phyloP scores from a whole-genome alignment of 2,329 filamentous ascomycete genomes.

The Blastomyces emzantsi region DNA sequence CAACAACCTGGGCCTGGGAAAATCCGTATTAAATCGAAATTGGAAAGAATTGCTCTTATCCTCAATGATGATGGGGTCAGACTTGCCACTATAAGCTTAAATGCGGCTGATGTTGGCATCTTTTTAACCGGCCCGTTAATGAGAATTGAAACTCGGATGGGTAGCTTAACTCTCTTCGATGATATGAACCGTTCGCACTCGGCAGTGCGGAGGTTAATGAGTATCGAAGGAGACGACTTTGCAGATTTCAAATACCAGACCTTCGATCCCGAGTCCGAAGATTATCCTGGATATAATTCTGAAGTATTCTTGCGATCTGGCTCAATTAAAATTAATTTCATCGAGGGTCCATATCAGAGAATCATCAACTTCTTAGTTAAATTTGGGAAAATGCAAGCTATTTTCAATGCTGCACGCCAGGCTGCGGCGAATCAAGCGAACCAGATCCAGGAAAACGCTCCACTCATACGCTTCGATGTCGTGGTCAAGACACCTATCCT shows the following conservation, averaged over 20 bases:
- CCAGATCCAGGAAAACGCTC: slow-evolving; percentile 82
- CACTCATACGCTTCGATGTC: slow-evolving; percentile 88
- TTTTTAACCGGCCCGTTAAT: slow-evolving; percentile 80
- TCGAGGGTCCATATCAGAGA: slow-evolving; percentile 95
- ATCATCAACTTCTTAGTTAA: slow-evolving; percentile 98
- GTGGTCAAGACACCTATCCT: slow-evolving; percentile 92
- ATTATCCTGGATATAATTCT: slow-evolving; percentile 90
- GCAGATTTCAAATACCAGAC: slow-evolving; percentile 98
- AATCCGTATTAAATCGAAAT: slow-evolving; percentile 83
- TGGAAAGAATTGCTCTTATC: slow-evolving; percentile 89
- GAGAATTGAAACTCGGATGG: slow-evolving; percentile 76
- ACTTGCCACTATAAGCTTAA: slow-evolving; percentile 83
- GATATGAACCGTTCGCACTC: slow-evolving; percentile 86
- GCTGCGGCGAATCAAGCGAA: slow-evolving; percentile 89
- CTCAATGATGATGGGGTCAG: slow-evolving; percentile 97
- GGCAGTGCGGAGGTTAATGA: slow-evolving; percentile 73
- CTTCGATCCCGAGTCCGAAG: slow-evolving; percentile 65
- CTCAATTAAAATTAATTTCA: slow-evolving; percentile 92
- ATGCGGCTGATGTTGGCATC: slow-evolving; percentile 82
- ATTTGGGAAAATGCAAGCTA: slow-evolving; percentile 98
- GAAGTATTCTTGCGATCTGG: slow-evolving; percentile 84
- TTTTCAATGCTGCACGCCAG: slow-evolving; percentile 94
- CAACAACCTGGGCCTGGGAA: slow-evolving; percentile 50
- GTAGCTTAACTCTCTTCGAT: slow-evolving; percentile 80
- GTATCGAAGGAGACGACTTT: slow-evolving; percentile 89